Base-by-base conservation (phyloP, 805 yeast genomes). In the Nakazawaea peltata region DNA sequence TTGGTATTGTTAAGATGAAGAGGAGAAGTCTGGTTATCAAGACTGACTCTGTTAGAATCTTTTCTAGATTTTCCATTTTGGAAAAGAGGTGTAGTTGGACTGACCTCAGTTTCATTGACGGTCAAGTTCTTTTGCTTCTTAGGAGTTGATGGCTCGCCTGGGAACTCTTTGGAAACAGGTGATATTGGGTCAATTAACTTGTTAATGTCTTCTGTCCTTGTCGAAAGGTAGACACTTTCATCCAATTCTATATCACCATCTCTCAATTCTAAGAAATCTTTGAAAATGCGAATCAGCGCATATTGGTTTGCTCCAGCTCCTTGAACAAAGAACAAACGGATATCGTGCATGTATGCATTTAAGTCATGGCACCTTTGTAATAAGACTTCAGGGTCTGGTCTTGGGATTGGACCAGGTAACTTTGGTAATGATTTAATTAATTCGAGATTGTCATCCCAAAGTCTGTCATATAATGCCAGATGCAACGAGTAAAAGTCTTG, bases 401-500 rank as follows among this genome's bases (percentile, higher is more conserved):
- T 48, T 43, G 69, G 66, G n/a, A 69, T 59, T 8, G 73, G 71
- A 31, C 62, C 68, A 14, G 75, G 76, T 22, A 71, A 44, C 19
- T 48, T 49, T 15, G 76, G 75, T 12, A 69, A 38, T 19, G 36
- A 46, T 12, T 34, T 35, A 13, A 32, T 33, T 11, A 39, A 27
- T n/a, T n/a, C n/a, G n/a, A n/a, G n/a, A 12, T 37, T 36, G 25
- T 22, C 29, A 4, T 29, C 24, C 19, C 39, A 34, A 35, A 53
- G 26, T 23, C 41, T 37, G 24, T 50, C 51, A 17, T 57, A 44
- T 17, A 65, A 43, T 14, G 54, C 34, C 14, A 60, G 50, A 39
- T 69, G 74, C 16, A 71, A 47, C 34, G 64, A 63, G 47, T 68
- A 66, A 36, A 71, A 69, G 43, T 71, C 77, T 46, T 67, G 71